Evolutionary conservation across 495 filamentous ascomycete species (phyloP).

Genomic region (Parachaetomium inaequale): DNA sequence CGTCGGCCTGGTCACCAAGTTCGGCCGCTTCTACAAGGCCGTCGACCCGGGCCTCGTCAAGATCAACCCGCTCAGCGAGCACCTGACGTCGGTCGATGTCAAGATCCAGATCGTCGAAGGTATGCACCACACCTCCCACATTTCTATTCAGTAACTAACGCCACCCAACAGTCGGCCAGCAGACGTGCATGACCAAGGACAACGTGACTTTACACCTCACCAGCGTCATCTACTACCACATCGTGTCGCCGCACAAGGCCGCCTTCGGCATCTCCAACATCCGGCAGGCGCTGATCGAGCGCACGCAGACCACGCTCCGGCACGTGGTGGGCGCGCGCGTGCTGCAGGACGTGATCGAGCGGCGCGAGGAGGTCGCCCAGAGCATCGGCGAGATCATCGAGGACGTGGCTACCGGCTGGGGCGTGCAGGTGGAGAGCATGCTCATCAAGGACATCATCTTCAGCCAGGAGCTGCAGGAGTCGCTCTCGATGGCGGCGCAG

Average conservation of each 20-base stretch:
- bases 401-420: constrained; percentile 90
- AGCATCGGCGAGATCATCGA: constrained; percentile 97
- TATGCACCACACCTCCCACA: background rate
- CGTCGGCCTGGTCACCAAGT: constrained; percentile 84
- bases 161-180: constrained; percentile 39
- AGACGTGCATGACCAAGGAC: constrained; percentile 99
- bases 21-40: constrained; percentile 92
- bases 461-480: constrained; percentile 91
- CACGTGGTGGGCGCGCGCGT: constrained; percentile 96
- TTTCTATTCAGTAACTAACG: background rate
- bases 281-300: constrained; percentile 89
- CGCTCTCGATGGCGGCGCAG: constrained; percentile 99
- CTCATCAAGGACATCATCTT: constrained; percentile 99
- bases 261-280: constrained; percentile 97
- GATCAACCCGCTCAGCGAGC: constrained; percentile 94
- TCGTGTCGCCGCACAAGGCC: constrained; percentile 90
- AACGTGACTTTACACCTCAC: constrained; percentile 61
- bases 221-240: constrained; percentile 95
- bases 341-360: constrained; percentile 97
- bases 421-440: constrained; percentile 96
- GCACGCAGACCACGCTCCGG: constrained; percentile 95
- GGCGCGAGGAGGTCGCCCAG: constrained; percentile 92
- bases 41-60: constrained; percentile 97
- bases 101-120: constrained; percentile 96
- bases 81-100: constrained; percentile 87